Percentiles rank a stretch among this genome's conserved stretches.
Evolutionary conservation across 2,329 filamentous ascomycete species (phyloP).

Genomic region (Phyllosticta citribraziliensis): DNA sequence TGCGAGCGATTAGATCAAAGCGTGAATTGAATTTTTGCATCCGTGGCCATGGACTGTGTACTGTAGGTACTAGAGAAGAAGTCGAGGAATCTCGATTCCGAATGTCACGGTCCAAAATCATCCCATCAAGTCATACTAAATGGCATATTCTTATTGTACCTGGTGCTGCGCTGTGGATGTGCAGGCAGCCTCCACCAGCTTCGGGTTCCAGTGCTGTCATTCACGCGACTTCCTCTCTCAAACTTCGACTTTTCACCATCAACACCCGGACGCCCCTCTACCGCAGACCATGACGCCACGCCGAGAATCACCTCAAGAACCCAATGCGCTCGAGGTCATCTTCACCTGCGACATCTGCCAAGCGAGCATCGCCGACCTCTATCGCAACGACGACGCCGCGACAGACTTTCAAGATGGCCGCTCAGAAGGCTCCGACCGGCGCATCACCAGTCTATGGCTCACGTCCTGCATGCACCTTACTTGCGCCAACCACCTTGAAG

Average conservation of each 20-base stretch:
- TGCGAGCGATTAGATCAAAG: background rate
- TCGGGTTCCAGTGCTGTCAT: background rate
- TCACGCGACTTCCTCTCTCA: background rate
- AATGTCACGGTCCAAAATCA: background rate
- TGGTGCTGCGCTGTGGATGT: background rate
- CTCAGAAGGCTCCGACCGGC: constrained; percentile 25
- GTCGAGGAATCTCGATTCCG: background rate
- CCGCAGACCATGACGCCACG: background rate
- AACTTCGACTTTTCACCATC: background rate
- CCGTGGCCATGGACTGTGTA: background rate
- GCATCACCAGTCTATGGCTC: constrained; percentile 38
- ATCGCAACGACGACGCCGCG: constrained; percentile 25
- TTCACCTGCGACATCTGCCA: constrained; percentile 42
- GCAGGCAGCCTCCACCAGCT: background rate
- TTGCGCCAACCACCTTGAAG: constrained; percentile 39
- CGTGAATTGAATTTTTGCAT: background rate
- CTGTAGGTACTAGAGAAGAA: background rate
- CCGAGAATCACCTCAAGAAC: background rate
- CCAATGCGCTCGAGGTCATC: constrained; percentile 31
- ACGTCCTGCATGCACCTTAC: constrained; percentile 40
- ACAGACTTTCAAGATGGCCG: constrained; percentile 16
- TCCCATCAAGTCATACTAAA: background rate
- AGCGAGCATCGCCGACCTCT: constrained; percentile 35
- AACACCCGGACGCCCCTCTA: background rate
- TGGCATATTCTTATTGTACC: too few relatives aligned